These are phyloP conservation scores for Chalciporus sphaerocephalus DNA, from an alignment of 768 basidiomycete genomes.

Conservation along the genomic window DNA sequence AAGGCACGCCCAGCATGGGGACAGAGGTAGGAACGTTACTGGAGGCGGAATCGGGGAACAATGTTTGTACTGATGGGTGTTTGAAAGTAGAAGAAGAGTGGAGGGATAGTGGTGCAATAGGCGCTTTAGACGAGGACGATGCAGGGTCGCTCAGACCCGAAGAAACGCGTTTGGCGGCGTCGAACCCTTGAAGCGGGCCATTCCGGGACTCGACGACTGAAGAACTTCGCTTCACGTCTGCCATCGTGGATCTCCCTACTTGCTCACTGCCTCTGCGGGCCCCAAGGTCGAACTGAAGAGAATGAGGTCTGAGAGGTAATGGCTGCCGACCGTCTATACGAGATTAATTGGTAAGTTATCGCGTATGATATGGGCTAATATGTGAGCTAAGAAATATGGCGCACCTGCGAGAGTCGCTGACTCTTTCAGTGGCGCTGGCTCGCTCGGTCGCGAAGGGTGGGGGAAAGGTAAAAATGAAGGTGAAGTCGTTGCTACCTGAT, in stretches of 20 bases:
- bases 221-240: constrained; percentile 24
- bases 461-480: constrained; percentile 32
- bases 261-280: constrained; percentile 14
- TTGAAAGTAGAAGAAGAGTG: constrained; percentile 16
- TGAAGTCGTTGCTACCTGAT: constrained; percentile 13
- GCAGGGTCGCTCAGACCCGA: constrained; percentile 19
- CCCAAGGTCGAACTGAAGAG: constrained; percentile 20
- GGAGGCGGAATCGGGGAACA: constrained; percentile 11
- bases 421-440: constrained; percentile 17
- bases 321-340: constrained; percentile 17
- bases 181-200: constrained; percentile 10
- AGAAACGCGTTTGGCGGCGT: constrained; percentile 15
- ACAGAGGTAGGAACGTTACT: constrained; percentile 7
- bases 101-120: constrained; percentile 4
- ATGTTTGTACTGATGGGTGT: constrained; percentile 15
- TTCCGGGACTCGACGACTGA: constrained; percentile 23
- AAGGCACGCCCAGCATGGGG: constrained; percentile 22
- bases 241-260: constrained; percentile 9
- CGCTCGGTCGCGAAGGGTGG: constrained; percentile 21
- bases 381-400: not conserved
- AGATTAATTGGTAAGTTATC: not conserved
- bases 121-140: constrained; percentile 7
- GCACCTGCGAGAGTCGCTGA: constrained; percentile 27
- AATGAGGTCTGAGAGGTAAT: constrained; percentile 14
- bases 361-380: not conserved